phyloP scores from a whole-genome alignment of 441 rosid genomes.

The Cnidoscolus chayamansa region DNA sequence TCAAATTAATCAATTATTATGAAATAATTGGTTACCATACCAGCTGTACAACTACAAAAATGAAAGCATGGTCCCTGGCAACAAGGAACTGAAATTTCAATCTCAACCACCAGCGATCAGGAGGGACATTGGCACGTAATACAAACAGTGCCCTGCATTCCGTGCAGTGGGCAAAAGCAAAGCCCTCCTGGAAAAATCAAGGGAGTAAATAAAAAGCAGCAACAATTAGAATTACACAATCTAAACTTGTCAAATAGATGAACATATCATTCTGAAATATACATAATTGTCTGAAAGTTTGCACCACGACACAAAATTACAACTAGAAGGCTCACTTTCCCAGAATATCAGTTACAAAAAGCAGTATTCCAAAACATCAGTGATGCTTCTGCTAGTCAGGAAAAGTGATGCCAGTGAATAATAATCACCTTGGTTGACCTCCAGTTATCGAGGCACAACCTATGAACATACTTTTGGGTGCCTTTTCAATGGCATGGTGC shows the following conservation, averaged over 20 bases:
- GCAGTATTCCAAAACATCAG: neutral
- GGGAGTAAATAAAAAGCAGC: constrained; percentile 10
- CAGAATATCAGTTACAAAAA: constrained; percentile 1
- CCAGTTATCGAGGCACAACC: constrained; percentile 97
- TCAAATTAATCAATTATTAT: constrained; percentile 2
- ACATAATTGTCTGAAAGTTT: neutral
- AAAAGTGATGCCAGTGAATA: constrained; percentile 17
- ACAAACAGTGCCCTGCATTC: constrained; percentile 93
- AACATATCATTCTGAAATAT: neutral
- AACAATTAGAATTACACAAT: neutral
- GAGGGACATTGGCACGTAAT: constrained; percentile 91
- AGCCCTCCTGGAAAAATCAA: constrained; percentile 80
- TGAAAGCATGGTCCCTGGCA: constrained; percentile 92
- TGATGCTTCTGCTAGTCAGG: constrained; percentile 16
- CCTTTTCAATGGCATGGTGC: constrained; percentile 99
- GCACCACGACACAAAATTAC: neutral
- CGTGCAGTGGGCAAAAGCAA: constrained; percentile 99
- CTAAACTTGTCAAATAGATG: constrained; percentile 5
- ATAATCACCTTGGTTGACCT: constrained; percentile 88
- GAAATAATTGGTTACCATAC: constrained; percentile 40
- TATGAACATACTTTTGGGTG: constrained; percentile 96
- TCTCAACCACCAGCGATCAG: constrained; percentile 99
- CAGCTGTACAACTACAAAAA: constrained; percentile 93
- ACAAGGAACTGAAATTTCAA: constrained; percentile 96
- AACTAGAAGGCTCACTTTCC: neutral